These are phyloP conservation scores for Boletus tomentosulus DNA, from an alignment of 768 basidiomycete genomes.

Conservation along the genomic window DNA sequence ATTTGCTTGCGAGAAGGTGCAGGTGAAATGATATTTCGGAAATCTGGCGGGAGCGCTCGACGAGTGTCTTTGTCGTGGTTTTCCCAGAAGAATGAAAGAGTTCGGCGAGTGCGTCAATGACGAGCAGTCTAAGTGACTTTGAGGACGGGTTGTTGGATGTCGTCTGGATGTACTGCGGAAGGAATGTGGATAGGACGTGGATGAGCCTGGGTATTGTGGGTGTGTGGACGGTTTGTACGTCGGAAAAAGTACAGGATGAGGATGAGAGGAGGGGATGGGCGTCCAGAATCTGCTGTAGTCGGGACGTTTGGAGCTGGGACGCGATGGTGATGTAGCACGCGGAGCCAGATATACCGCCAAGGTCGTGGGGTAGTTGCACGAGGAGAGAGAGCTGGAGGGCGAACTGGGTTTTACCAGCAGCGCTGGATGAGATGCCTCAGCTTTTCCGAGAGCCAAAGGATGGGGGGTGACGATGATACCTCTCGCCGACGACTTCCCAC, in stretches of 20 bases:
- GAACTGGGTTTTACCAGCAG: slow-evolving; percentile 92
- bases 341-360: slow-evolving; percentile 61
- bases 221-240: slow-evolving; percentile 60
- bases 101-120: slow-evolving; percentile 87
- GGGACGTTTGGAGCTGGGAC: slow-evolving; percentile 59
- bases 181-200: slow-evolving; percentile 47
- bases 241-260: slow-evolving; percentile 42
- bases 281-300: slow-evolving; percentile 63
- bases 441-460: not conserved
- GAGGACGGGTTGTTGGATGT: slow-evolving; percentile 26
- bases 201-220: slow-evolving; percentile 53
- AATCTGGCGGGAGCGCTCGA: slow-evolving; percentile 71
- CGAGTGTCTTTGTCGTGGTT: slow-evolving; percentile 56
- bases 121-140: slow-evolving; percentile 69
- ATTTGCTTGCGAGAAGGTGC: slow-evolving; percentile 61
- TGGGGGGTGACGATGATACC: slow-evolving; percentile 42
- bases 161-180: slow-evolving; percentile 49
- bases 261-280: slow-evolving; percentile 44
- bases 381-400: slow-evolving; percentile 78
- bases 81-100: slow-evolving; percentile 68
- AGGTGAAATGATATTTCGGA: slow-evolving; percentile 63
- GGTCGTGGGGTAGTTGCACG: slow-evolving; percentile 61
- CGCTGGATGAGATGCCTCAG: slow-evolving; percentile 43
- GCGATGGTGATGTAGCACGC: slow-evolving; percentile 78
- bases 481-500: slow-evolving; percentile 88